Evolutionary conservation across 306 rosid species (phyloP).

Genomic region (Sindora glabra): DNA sequence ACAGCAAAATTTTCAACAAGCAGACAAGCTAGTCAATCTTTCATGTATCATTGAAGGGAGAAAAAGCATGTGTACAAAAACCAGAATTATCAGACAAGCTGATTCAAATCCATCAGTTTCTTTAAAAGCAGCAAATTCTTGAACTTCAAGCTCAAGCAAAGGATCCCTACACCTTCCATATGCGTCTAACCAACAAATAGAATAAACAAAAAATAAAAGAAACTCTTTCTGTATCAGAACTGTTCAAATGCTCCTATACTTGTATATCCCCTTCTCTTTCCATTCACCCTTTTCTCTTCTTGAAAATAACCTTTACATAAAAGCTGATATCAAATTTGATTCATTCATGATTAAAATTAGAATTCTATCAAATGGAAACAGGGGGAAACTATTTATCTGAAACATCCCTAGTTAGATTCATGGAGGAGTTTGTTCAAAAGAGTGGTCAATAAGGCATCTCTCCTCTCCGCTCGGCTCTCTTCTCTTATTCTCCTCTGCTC

Average conservation of each 20-base stretch:
- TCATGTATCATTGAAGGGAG: no score
- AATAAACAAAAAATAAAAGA: no score
- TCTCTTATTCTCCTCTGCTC: constrained; percentile 77
- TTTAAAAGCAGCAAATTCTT: no score
- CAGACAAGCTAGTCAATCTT: no score
- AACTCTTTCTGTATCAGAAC: no score
- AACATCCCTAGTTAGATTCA: constrained; percentile 33
- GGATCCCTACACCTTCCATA: constrained; percentile 10
- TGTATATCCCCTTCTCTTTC: no score
- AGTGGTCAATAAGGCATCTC: constrained; percentile 67
- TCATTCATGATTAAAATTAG: constrained; percentile 9
- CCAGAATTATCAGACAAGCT: no score
- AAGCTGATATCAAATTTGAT: constrained; percentile 10
- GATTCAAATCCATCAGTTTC: no score
- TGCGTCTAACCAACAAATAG: no score
- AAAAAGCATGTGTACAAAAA: no score
- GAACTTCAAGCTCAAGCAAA: neutral
- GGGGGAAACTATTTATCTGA: constrained; percentile 7
- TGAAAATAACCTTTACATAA: neutral
- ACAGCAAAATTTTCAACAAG: no score
- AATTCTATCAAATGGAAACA: constrained; percentile 22
- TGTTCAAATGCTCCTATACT: no score
- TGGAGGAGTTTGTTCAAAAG: constrained; percentile 63
- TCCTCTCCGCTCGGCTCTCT: constrained; percentile 68
- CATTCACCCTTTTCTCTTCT: constrained; percentile 13